Evolutionary conservation across 139 green algal species (phyloP).

Genomic region (Raphidocelis subcapitata): DNA sequence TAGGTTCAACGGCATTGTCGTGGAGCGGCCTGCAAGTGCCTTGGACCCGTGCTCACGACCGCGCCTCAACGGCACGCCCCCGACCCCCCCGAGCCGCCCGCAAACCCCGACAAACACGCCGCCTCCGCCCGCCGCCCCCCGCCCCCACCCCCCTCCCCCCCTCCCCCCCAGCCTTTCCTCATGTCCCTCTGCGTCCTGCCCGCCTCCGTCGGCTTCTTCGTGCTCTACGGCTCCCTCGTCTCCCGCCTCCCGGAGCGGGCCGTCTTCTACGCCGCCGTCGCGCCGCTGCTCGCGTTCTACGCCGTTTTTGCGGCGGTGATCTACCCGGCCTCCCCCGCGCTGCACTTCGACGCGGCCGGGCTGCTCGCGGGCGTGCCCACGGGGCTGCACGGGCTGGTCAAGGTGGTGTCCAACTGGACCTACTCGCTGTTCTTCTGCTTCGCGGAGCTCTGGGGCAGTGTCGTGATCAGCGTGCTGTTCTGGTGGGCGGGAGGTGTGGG

Average conservation of each 20-base stretch:
- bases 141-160: too few relatives aligned
- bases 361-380: constrained; percentile 43
- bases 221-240: constrained; percentile 55
- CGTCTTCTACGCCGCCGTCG: constrained; percentile 71
- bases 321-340: constrained; percentile 61
- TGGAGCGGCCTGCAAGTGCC: too few relatives aligned
- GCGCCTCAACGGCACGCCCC: too few relatives aligned
- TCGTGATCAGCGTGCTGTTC: constrained; percentile 87
- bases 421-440: constrained; percentile 86
- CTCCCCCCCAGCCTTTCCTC: too few relatives aligned
- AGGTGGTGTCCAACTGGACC: constrained; percentile 79
- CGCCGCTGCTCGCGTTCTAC: constrained; percentile 72
- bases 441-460: constrained; percentile 82
- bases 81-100: too few relatives aligned
- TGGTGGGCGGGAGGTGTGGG: constrained; percentile 49
- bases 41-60: too few relatives aligned
- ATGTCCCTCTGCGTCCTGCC: constrained; percentile 76
- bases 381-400: constrained; percentile 72
- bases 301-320: constrained; percentile 69
- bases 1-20: too few relatives aligned
- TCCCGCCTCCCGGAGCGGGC: constrained; percentile 45
- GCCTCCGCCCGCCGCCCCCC: too few relatives aligned
- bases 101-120: too few relatives aligned
- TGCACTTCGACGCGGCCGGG: constrained; percentile 64
- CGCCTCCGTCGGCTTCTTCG: constrained; percentile 73